These are phyloP conservation scores for Sorghum bicolor DNA, from an alignment of 176 grass and related monocot genomes.

Conservation along the genomic window Sorghum_bicolor_NCBIv3 NC_012870.2:12178501-12179000, in stretches of 20 bases:
- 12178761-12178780: conserved; percentile 58
- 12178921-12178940: conserved; percentile 14
- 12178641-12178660: conserved; percentile 22
- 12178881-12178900: background rate
- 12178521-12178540: conserved; percentile 56
- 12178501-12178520: conserved; percentile 1
- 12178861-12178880: background rate
- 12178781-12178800: background rate
- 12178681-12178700: conserved; percentile 5
- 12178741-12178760: conserved; percentile 83
- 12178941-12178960: background rate
- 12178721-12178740: conserved; percentile 83
- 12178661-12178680: conserved; percentile 18
- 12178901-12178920: background rate
- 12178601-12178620: conserved; percentile 66
- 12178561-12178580: conserved; percentile 95
- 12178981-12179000: background rate
- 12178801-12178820: background rate
- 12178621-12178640: conserved; percentile 58
- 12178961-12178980: background rate
- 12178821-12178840: conserved; percentile 28
- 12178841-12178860: background rate
- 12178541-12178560: conserved; percentile 72
- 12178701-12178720: conserved; percentile 69
- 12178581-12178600: conserved; percentile 88